Percentiles rank a stretch among this genome's conserved stretches.
These are phyloP conservation scores for Chrysoporthe cubensis DNA, from an alignment of 2,329 filamentous ascomycete species.

Conservation along the genomic window DNA sequence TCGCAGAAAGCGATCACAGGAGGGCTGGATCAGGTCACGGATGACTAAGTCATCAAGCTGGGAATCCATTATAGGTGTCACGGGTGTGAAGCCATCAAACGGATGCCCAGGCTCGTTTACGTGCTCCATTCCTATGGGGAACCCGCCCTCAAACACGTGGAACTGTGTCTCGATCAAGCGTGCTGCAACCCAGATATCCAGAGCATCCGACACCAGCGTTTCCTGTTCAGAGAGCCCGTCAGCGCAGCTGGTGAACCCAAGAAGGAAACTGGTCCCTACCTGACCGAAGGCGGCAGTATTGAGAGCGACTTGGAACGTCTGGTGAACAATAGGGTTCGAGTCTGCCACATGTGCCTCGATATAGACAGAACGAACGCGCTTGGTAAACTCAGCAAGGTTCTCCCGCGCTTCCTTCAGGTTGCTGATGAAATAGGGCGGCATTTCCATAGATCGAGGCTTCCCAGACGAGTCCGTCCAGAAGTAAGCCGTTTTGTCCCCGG, in stretches of 20 bases:
- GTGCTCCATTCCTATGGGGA: neutral
- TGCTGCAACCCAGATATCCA: neutral
- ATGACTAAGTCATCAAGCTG: neutral
- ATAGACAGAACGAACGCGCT: neutral
- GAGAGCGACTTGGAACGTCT: neutral
- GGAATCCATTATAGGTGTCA: neutral
- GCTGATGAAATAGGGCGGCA: conserved; percentile 1
- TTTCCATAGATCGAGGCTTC: neutral
- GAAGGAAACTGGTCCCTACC: neutral
- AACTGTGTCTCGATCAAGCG: neutral
- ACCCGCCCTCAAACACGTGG: neutral
- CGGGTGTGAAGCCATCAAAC: neutral
- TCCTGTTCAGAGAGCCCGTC: neutral
- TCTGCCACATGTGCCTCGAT: neutral
- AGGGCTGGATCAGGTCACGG: neutral
- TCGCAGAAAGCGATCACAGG: neutral
- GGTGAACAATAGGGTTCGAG: neutral
- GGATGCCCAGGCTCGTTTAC: neutral
- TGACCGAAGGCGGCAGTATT: neutral
- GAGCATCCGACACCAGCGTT: neutral
- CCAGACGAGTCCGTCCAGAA: neutral
- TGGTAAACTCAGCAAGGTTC: neutral
- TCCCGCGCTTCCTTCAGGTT: neutral
- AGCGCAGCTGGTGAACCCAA: neutral
- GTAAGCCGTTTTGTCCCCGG: neutral